Base-by-base conservation (phyloP, 768 basidiomycete genomes). In the Termitomyces sp. region DNA sequence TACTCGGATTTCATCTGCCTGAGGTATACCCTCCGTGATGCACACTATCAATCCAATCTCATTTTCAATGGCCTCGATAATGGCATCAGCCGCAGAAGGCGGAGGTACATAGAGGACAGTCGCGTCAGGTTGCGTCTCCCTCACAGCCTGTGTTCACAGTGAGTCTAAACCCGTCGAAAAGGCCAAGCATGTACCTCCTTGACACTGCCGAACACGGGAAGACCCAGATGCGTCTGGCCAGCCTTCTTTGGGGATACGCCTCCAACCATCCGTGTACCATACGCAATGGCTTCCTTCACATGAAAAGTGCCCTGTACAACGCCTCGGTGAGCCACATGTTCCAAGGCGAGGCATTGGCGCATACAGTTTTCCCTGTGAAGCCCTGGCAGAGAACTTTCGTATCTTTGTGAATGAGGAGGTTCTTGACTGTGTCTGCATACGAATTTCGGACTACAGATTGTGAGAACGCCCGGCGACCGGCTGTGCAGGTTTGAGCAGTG, bases 21-120 rank as follows among this genome's bases (percentile, higher is more conserved):
- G 97, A 16, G 97, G 97, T 65, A 99, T 99, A 41, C 97, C 97
- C 74, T 99, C 97, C 12, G 97, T 99, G 65, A 99, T 91, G 70
- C 95, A 95, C 46, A 99, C 97, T 77, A 99, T 99, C 58, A 99
- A 77, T 17, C 89, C 86, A 78, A 99, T 95, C 74, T 99, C 97
- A 65, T 92, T 92, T 73, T 98, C 97, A 66, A 99, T 98, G 35
- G 97, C 97, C 73, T 99, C 97, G 54, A 99, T 87, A 71, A 99
- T 98, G 41, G 97, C 97, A 62, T 96, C 95, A 29, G 93, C 97
- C 19, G 96, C 96, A 49, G 82, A 81, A 4, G 95, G 92, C n/a
- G 97, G 97, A 5, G 97, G 97, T 14, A 99, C 97, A 71, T 98
- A 99, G 74, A 99, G 86, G 58, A 99, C 86, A 35, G 93, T 88